phyloP scores from a whole-genome alignment of 805 yeast genomes.

The Yarrowia keelungensis region DNA sequence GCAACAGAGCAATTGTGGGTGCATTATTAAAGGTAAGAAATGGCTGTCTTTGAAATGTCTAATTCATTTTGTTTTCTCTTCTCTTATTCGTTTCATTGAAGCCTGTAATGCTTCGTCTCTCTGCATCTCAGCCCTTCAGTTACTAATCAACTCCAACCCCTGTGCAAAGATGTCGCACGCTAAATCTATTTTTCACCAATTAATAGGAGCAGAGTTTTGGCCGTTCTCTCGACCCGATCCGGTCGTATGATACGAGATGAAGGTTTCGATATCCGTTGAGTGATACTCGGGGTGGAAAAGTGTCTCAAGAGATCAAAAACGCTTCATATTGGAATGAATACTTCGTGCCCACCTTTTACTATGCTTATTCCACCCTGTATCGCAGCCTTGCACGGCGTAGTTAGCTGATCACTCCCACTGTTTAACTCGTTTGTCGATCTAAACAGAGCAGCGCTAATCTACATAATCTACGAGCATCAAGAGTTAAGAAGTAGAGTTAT shows the following conservation, averaged over 20 bases:
- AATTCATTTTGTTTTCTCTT: background rate
- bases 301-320: background rate
- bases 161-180: background rate
- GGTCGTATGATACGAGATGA: constrained; percentile 8
- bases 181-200: constrained; percentile 2
- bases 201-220: background rate
- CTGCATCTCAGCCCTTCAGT: too few species aligned
- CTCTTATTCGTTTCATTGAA: background rate
- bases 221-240: background rate
- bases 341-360: background rate
- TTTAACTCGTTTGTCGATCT: constrained; percentile 10
- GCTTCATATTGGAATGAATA: background rate
- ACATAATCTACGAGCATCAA: constrained; percentile 10
- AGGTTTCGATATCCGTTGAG: background rate
- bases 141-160: too few species aligned
- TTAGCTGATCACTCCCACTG: background rate
- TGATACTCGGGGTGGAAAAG: background rate
- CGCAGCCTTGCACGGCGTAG: constrained; percentile 17
- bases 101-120: background rate
- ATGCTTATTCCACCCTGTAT: background rate
- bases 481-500: constrained; percentile 10
- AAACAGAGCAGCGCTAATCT: constrained; percentile 1
- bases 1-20: background rate
- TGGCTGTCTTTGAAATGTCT: background rate
- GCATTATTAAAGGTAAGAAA: too few species aligned